Conservation (phyloP, 257 asterid species). For the Handroanthus guayacan region DNA sequence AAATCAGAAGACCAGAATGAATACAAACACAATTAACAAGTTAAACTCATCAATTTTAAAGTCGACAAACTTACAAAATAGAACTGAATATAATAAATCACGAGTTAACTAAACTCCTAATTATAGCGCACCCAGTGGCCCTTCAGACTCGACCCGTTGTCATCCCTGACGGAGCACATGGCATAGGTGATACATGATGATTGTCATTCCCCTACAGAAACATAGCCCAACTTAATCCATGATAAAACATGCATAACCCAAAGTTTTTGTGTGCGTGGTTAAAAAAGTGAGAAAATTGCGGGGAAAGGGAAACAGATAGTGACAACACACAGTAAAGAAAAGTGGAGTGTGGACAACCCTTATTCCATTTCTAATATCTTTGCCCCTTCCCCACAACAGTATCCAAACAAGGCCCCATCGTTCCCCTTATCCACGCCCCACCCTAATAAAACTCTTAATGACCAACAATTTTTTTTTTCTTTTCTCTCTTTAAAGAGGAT, state of each 20-base stretch:
- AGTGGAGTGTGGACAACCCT: constrained; percentile 6
- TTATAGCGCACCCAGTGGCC: no score
- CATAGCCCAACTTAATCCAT: constrained; percentile 28
- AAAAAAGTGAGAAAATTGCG: constrained; percentile 55
- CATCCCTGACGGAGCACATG: no score
- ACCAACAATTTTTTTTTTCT: no score
- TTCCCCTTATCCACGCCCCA: not conserved
- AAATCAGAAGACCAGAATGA: no score
- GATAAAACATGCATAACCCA: constrained; percentile 34
- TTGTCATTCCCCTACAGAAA: not conserved
- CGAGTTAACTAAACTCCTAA: no score
- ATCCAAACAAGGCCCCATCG: constrained; percentile 20
- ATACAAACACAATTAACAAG: no score
- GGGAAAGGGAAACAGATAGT: constrained; percentile 49
- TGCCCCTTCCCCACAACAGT: not conserved
- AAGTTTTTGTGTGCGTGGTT: constrained; percentile 39
- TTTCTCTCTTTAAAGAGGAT: no score
- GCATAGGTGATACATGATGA: not conserved
- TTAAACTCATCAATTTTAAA: no score
- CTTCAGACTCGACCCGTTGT: no score
- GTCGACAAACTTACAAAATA: no score
- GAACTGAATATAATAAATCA: no score
- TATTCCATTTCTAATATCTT: not conserved
- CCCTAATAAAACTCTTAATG: not conserved
- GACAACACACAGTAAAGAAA: constrained; percentile 39